Evolutionary conservation across 2,329 filamentous ascomycete genomes (phyloP), one percentile per base, ranked within the genome.

Genomic region (Teratosphaeria nubilosa): DNA sequence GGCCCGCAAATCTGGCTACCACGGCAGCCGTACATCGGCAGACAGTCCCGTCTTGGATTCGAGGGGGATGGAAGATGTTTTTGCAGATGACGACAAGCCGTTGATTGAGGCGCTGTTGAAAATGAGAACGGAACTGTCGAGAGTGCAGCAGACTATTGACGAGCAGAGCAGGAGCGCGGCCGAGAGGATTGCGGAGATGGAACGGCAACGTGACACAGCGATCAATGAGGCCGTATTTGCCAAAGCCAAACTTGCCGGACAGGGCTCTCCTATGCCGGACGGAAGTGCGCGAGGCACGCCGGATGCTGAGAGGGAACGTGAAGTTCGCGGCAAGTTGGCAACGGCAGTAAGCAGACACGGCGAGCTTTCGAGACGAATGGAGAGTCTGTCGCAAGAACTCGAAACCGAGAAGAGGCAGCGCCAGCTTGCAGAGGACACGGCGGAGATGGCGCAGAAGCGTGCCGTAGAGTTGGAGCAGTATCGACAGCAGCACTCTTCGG

Each of bases 191-290:
- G 91, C 92, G 1, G 91, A 96, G 70, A 87, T 95, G 1, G 94
- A 99, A 71, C 91, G 89, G 70, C 94, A 99, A 76, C 83, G 95
- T 55, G 94, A 99, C 73, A 86, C 87, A 48, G 94, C 94, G n/a
- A 86, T 99, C 56, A 88, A 87, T 66, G 95, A 99, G 75, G 94
- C 94, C 0, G 88, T 94, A 0, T 97, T 97, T 73, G 90, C 91
- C 34, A 96, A 95, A 70, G 91, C 95, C 2, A 96, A 90, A 70
- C 78, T 96, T 55, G 91, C 91, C 31, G 91, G 91, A 7, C 87
- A 91, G 62, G 85, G 82, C 41, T 52, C 64, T 63, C 55, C 68
- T 80, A 79, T 67, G 81, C 83, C 48, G 76, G 86, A 58, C 79
- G 84, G 68, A 72, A 71, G 83, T 2, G 65, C 60, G 20, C 56